Percentiles rank a stretch among this genome's conserved stretches.
Evolutionary conservation across 805 yeast species (phyloP).

Genomic region (Priceomyces carsonii): DNA sequence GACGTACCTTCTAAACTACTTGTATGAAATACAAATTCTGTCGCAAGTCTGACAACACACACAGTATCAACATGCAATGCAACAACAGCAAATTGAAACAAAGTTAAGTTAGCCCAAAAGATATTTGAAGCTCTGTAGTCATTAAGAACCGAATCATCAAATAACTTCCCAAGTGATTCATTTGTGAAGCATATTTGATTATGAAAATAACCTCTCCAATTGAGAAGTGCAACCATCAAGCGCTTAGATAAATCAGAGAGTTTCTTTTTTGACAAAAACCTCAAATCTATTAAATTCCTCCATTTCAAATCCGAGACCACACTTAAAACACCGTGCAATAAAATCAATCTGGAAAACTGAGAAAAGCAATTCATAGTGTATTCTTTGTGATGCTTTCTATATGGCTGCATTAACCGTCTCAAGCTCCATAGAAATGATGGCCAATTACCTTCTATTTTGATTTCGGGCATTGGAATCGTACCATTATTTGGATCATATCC

Average conservation of each 20-base stretch:
- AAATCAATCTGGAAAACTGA: constrained; percentile 34
- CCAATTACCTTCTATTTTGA: constrained; percentile 19
- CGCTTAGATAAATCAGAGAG: constrained; percentile 26
- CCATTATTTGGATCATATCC: background rate
- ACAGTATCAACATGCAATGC: background rate
- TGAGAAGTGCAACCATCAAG: constrained; percentile 29
- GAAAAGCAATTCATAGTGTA: constrained; percentile 35
- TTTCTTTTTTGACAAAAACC: constrained; percentile 31
- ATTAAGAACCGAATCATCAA: background rate
- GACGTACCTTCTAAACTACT: too few relatives aligned
- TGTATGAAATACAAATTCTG: too few relatives aligned
- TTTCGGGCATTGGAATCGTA: background rate
- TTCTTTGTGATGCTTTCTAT: constrained; percentile 26
- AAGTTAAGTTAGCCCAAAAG: background rate
- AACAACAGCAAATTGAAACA: background rate
- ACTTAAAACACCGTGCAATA: constrained; percentile 36
- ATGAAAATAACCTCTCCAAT: constrained; percentile 40
- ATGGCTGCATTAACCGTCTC: constrained; percentile 31
- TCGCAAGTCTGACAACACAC: too few relatives aligned
- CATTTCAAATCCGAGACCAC: constrained; percentile 33
- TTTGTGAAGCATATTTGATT: background rate
- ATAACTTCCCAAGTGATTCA: background rate
- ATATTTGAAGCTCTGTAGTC: background rate
- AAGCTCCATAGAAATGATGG: constrained; percentile 37
- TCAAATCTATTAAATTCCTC: constrained; percentile 29